Conservation (phyloP, 768 basidiomycete genomes). For the Daedaleopsis nitida region DNA sequence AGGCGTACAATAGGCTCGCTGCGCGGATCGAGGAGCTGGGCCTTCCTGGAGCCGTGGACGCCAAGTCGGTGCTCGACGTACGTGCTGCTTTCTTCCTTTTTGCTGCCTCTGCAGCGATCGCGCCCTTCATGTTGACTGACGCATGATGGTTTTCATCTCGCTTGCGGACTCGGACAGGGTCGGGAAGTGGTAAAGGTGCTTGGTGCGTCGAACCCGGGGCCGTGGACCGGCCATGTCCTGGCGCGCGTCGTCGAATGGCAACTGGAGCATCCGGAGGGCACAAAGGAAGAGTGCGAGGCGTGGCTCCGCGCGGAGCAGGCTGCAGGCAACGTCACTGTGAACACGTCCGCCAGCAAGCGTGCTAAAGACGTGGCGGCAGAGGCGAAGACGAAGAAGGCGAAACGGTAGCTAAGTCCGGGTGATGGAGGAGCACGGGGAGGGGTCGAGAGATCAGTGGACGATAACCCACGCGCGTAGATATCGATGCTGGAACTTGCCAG, state of each 20-base stretch:
- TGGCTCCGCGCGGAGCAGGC: constrained; percentile 67
- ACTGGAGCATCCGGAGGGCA: constrained; percentile 68
- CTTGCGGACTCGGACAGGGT: constrained; percentile 52
- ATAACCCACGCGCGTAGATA: not conserved
- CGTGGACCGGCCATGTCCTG: constrained; percentile 67
- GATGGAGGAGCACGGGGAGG: not conserved
- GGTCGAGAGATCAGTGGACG: not conserved
- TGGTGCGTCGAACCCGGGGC: constrained; percentile 58
- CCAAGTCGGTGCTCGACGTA: constrained; percentile 78
- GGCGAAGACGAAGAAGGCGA: constrained; percentile 33
- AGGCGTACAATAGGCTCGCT: constrained; percentile 67
- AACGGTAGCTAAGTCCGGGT: constrained; percentile 6
- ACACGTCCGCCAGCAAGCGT: constrained; percentile 29
- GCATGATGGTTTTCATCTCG: not conserved
- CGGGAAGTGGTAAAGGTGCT: constrained; percentile 60
- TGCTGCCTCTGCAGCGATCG: not conserved
- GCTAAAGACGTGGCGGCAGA: constrained; percentile 21
- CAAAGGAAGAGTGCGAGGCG: constrained; percentile 62
- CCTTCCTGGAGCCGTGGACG: constrained; percentile 62
- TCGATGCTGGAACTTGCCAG: not conserved
- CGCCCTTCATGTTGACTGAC: not conserved
- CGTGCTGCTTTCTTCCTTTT: constrained; percentile 30
- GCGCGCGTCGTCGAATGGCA: constrained; percentile 84
- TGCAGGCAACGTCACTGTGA: constrained; percentile 43
- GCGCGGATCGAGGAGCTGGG: constrained; percentile 60